Base-by-base conservation (phyloP, 768 basidiomycete genomes). In the Ramaria sp. region DNA sequence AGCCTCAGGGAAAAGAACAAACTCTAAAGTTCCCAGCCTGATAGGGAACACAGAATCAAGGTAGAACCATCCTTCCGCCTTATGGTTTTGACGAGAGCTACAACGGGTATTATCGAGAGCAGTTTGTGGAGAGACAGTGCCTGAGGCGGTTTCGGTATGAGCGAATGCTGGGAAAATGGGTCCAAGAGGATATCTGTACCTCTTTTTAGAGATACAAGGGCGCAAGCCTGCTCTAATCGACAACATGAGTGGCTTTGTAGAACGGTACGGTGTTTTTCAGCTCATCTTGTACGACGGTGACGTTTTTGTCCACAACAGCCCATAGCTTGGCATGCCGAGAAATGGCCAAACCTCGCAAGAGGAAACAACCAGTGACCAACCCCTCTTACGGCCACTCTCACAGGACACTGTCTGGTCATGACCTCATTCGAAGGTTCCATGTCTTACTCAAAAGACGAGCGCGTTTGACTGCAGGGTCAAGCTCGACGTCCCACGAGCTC, bases 21-120 rank as follows among this genome's bases (percentile, higher is more conserved):
- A 88, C 85, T 91, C 88, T 81, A 83, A 85, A 55, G 71, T 64
- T 6, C 77, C 85, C 25, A 88, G 66, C 56, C 78, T 76, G 30
- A 88, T 73, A 0, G 88, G 89, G 65, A 89, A 89, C 32, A 91
- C 77, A 1, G 84, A 85, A 61, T 88, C 84, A 43, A 89, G 69
- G 62, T 81, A 91, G 25, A 90, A 65, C 76, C 81, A 84, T 1
- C 70, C 80, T 52, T 81, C 34, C 8, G 20, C 48, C 32, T 50
- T 50, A 7, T 8, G 10, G 30, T 16, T 27, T 24, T 16, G 1
- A 7, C 24, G 3, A 30, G 22, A 30, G 16, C n/a, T 22, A 24
- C 27, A 9, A 8, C 45, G 7, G 24, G 13, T 24, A 27, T 24
- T 22, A 3, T 47, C 45, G 15, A 30, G 45, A 30, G 25, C 1